Percentiles rank a stretch among this genome's conserved stretches.
Conservation (phyloP, 106 monocot species). For the Chionographis japonica region DNA sequence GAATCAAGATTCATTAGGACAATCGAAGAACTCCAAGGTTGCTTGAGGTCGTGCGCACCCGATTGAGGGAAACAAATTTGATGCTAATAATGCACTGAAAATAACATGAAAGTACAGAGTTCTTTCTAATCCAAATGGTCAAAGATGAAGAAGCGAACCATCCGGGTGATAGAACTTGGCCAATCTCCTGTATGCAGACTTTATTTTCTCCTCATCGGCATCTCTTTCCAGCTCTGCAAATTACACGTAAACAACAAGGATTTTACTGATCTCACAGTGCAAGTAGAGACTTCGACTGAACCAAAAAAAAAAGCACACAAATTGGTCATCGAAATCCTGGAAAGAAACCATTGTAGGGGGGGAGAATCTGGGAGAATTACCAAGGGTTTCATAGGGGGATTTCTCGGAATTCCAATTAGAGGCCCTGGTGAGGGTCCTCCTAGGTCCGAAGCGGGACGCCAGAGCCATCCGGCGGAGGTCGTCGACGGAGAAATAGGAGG, state of each 20-base stretch:
- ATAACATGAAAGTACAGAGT: background rate
- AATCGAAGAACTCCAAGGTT: too few species aligned
- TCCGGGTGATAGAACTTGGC: constrained; percentile 97
- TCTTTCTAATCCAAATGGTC: too few species aligned
- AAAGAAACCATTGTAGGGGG: too few species aligned
- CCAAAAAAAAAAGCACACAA: constrained; percentile 3
- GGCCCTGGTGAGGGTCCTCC: constrained; percentile 67
- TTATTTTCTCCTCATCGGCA: constrained; percentile 92
- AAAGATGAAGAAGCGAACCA: constrained; percentile 34
- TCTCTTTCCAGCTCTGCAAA: constrained; percentile 74
- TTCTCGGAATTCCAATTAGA: constrained; percentile 80
- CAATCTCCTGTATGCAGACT: constrained; percentile 71
- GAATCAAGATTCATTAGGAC: too few species aligned
- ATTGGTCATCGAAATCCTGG: too few species aligned
- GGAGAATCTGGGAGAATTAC: constrained; percentile 20
- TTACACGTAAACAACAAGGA: constrained; percentile 1
- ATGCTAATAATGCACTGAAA: background rate
- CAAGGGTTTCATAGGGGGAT: constrained; percentile 90
- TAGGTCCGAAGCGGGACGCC: constrained; percentile 22
- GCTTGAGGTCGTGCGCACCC: too few species aligned
- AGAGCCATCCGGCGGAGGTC: constrained; percentile 22
- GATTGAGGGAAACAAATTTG: too few species aligned
- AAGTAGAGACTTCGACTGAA: background rate
- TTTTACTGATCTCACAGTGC: background rate
- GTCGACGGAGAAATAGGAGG: constrained; percentile 34